These are phyloP conservation scores for Papiliotrema fonsecae DNA, from an alignment of 1,284 basidiomycete genomes.

Conservation along the genomic window DNA sequence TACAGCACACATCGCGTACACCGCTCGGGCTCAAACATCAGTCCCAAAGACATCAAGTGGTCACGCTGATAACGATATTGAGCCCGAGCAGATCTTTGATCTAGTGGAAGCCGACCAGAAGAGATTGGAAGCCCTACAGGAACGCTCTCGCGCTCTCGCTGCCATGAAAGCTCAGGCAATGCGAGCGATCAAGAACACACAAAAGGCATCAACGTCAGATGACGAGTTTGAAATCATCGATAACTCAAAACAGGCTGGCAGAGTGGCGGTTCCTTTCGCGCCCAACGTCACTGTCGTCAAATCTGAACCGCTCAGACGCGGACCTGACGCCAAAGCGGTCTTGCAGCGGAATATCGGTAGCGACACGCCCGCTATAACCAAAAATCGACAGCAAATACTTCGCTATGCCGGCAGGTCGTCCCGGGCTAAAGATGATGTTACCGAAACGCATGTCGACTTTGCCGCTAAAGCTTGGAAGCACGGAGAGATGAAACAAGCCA, in stretches of 20 bases:
- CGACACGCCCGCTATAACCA: constrained; percentile 11
- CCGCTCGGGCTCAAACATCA: not conserved
- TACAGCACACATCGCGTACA: not conserved
- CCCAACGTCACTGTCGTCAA: not conserved
- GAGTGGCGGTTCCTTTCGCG: too few relatives aligned
- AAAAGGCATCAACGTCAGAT: not conserved
- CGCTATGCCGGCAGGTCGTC: constrained; percentile 17
- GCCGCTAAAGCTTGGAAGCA: constrained; percentile 31
- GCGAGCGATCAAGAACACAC: not conserved
- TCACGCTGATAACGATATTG: not conserved
- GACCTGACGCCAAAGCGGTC: constrained; percentile 21
- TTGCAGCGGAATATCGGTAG: constrained; percentile 7
- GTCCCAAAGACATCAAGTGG: too few relatives aligned
- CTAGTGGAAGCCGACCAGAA: not conserved
- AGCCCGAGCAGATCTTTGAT: not conserved
- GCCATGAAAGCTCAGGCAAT: not conserved
- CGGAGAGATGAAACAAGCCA: constrained; percentile 13
- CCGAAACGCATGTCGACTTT: constrained; percentile 31
- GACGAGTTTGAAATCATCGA: not conserved
- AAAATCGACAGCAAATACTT: constrained; percentile 17
- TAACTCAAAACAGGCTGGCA: not conserved
- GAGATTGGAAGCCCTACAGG: not conserved
- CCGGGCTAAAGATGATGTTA: constrained; percentile 10
- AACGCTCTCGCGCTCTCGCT: not conserved
- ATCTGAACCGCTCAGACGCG: not conserved